Evolutionary conservation across 176 grass and related monocot genomes (phyloP), one percentile per base, ranked within the genome.

Genomic region (Eleusine indica): DNA sequence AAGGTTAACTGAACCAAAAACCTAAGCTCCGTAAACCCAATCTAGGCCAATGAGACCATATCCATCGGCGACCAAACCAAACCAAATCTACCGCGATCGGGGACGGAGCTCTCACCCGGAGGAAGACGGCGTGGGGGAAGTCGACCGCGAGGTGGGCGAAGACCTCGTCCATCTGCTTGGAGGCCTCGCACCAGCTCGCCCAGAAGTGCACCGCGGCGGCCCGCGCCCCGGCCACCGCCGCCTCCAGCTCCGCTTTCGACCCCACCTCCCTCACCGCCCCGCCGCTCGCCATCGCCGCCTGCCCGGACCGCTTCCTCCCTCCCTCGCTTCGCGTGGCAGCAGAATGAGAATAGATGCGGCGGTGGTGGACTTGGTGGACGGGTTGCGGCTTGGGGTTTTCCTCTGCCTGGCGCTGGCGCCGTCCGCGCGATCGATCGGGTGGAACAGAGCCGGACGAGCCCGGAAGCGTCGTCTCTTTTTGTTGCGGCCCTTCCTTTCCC

Each of bases 101-200:
- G 9, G 16, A 86, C 44, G 28, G 19, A 9, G 21, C 7, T 2
- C 19, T 66, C 81, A 96, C 96, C 67, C 91, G 75, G 69, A 96
- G 77, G 89, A 99, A 99, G 83, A 78, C 77, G 17, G 87, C 93
- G 56, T 94, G 87, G 29, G 96, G 91, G 87, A 89, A 90, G 57
- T 99, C 96, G 38, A 92, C 70, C 80, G 96, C 93, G 83, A 99
- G 91, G 83, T 94, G 93, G 29, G 93, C 82, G 88, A 96, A 96
- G 80, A 99, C 90, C 91, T 96, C 91, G 66, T 99, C 93, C 96
- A 99, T 99, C 91, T 96, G 96, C 86, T 99, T 99, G 77, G 96
- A 99, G 51, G 93, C 93, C 77, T 91, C 96, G 87, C 96, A 99
- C 96, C 96, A 99, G 6, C 77, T 61, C 11, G 96, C 93, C 96